Evolutionary conservation across 1,284 basidiomycete genomes (phyloP), one percentile per base, ranked within the genome.

Genomic region (Ustilago shanxiensis): DNA sequence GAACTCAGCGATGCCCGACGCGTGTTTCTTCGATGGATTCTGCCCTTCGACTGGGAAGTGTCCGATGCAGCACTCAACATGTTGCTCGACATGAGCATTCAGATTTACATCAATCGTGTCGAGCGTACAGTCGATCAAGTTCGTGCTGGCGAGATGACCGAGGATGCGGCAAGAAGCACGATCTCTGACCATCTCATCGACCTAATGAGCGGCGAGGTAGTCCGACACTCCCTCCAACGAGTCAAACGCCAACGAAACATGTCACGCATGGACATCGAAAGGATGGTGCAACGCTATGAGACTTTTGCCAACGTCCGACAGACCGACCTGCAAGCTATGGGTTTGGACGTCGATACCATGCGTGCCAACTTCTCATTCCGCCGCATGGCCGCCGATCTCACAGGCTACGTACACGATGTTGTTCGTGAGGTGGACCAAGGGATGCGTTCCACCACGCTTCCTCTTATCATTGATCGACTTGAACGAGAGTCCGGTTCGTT

Each of bases 81-180:
- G 60, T 66, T 80, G 2, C 72, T 79, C 63, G 79, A 80, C 52
- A 71, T 82, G 59, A 80, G 75, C 67, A 80, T 79, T n/a, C 76
- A 82, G 51, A 76, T 82, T 60, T 77, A 70, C 62, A 73, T 76
- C 29, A 49, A 75, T 26, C 69, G 76, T 9, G 63, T 80, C 54
- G 68, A 74, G 20, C 60, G 66, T 4, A 62, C 72, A 20, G 59
- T 75, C 29, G 56, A 60, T 18, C 41, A 52, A 0, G 60, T 65
- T 5, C 54, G 51, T 10, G 50, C 59, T 5, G 73, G 70, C 16
- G 58, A 71, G 49, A 65, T 77, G 58, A 49, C 52, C 35, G 69
- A 69, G 41, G 61, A 71, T 4, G 53, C 60, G 10, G 66, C 52
- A 2, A 60, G 66, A n/a, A 28, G 41, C 1, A 33, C 56, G 35